Evolutionary conservation across 345 rosid species (phyloP), one percentile per base, ranked within the genome.

Genomic region (Eucalyptus regnans): DNA sequence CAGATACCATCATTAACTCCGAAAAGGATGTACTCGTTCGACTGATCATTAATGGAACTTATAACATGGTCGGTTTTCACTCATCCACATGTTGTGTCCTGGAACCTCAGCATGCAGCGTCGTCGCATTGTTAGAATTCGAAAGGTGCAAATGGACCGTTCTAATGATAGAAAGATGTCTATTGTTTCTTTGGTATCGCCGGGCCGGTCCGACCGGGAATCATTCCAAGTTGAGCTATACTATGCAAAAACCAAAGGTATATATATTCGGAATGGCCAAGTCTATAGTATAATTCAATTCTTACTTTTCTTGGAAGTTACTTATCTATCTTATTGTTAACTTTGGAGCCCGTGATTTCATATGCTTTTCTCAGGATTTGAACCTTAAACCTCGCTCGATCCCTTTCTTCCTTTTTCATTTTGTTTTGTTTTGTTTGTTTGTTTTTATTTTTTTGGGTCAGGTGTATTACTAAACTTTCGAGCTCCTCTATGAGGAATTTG

Each of bases 401-500:
- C 80, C 76, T 62, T 62, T 14, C 68, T 27, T 62, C 33, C 16
- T 17, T 7, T 1, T 3, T 52, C 7, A 18, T 52, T 3, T 44
- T 43, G 7, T 43, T 43, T 43, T 5, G 7, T 44, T 7, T 43
- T 5, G 5, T 43, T 43, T 52, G 3, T 7, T 4, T 50, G 14
- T 7, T 52, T 44, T 7, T n/a, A n/a, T n/a, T n/a, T n/a, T n/a
- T n/a, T n/a, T n/a, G n/a, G n/a, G n/a, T 52, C 9, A 1, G 25
- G 25, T 52, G 9, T 52, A 7, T 18, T 52, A 52, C 10, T 52
- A 52, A 52, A 52, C 0, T 52, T 52, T 52, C 4, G 25, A 52
- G 10, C 0, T 52, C 25, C 58, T 52, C 58, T 52, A 0, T 18
- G 58, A 52, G 9, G 8, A 3, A 5, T 52, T 52, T 52, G 58